Conservation (phyloP, 768 basidiomycete species). For the Pholiota microspora region DNA sequence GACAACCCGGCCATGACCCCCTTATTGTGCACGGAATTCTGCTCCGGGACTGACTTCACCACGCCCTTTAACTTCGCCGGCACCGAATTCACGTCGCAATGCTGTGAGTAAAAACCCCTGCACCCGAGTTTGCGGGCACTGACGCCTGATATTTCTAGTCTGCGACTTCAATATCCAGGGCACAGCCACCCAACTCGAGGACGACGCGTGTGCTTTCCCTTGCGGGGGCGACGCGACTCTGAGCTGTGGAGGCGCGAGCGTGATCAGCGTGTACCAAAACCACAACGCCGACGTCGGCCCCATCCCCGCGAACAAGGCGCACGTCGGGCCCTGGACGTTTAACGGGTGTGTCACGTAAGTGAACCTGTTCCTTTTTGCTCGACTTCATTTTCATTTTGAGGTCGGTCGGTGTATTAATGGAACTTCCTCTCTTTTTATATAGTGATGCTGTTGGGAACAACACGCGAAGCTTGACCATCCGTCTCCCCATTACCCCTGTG, state of each 20-base stretch:
- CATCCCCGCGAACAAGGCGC: slow-evolving; percentile 15
- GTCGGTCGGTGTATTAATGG: too few species aligned
- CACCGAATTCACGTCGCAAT: slow-evolving; percentile 19
- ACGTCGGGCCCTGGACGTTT: slow-evolving; percentile 14
- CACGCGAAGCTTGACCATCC: slow-evolving; percentile 11
- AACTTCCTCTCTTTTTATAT: too few species aligned
- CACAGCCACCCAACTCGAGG: slow-evolving; percentile 13
- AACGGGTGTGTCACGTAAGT: slow-evolving; percentile 17
- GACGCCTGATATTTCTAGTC: slow-evolving; percentile 6
- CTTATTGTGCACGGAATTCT: slow-evolving; percentile 20
- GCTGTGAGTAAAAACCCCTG: slow-evolving; percentile 14
- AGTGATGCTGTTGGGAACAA: slow-evolving; percentile 14
- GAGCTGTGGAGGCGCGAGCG: slow-evolving; percentile 15
- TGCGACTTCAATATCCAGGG: slow-evolving; percentile 22
- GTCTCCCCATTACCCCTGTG: slow-evolving; percentile 9
- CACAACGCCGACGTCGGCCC: slow-evolving; percentile 8
- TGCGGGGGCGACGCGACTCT: slow-evolving; percentile 17
- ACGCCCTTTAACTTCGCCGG: slow-evolving; percentile 19
- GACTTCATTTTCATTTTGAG: too few species aligned
- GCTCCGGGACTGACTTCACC: slow-evolving; percentile 14
- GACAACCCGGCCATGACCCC: slow-evolving; percentile 20
- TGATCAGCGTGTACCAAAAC: slow-evolving; percentile 17
- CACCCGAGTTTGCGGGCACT: too few species aligned
- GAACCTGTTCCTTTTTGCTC: too few species aligned
- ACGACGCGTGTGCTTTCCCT: slow-evolving; percentile 13